phyloP scores from a whole-genome alignment of 179 eudicot genomes.

The Heliamphora pulchella region DNA sequence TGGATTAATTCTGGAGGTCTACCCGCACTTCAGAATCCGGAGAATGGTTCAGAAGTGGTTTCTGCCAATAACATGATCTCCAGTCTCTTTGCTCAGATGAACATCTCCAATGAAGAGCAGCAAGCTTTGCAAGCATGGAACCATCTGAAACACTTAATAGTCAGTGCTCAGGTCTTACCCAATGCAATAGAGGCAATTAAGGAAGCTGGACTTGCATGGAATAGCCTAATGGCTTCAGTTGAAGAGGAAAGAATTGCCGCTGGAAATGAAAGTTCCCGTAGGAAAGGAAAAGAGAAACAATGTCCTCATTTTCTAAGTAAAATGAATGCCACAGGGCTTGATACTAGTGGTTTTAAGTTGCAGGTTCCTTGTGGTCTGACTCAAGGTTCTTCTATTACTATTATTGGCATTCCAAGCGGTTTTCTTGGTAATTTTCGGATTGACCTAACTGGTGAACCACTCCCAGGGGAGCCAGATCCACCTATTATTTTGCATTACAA shows the following conservation, averaged over 20 bases:
- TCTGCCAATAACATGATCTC: slow-evolving; percentile 42
- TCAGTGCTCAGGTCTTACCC: slow-evolving; percentile 60
- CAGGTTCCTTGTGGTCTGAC: slow-evolving; percentile 84
- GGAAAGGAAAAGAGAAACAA: slow-evolving; percentile 66
- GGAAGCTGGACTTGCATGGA: slow-evolving; percentile 85
- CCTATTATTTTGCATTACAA: slow-evolving; percentile 84
- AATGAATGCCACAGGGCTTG: slow-evolving; percentile 58
- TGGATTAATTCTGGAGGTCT: slow-evolving; percentile 56
- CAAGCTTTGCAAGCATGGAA: slow-evolving; percentile 72
- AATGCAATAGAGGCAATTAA: slow-evolving; percentile 73
- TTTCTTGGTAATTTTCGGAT: slow-evolving; percentile 75
- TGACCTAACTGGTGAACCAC: slow-evolving; percentile 80
- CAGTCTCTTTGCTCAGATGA: slow-evolving; percentile 51
- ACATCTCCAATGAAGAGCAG: slow-evolving; percentile 55
- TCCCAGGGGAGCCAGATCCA: slow-evolving; percentile 94
- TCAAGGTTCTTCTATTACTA: slow-evolving; percentile 83
- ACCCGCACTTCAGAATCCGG: slow-evolving; percentile 42
- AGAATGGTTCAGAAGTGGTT: slow-evolving; percentile 42
- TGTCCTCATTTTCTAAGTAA: slow-evolving; percentile 84
- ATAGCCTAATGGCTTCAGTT: slow-evolving; percentile 63
- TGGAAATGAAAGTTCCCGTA: slow-evolving; percentile 42
- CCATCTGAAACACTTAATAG: slow-evolving; percentile 50
- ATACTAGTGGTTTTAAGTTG: slow-evolving; percentile 54
- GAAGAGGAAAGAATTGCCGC: slow-evolving; percentile 51
- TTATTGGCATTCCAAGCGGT: slow-evolving; percentile 84